Conservation (phyloP, 352 stramenopile genomes). For the Peronospora farinosa region DNA sequence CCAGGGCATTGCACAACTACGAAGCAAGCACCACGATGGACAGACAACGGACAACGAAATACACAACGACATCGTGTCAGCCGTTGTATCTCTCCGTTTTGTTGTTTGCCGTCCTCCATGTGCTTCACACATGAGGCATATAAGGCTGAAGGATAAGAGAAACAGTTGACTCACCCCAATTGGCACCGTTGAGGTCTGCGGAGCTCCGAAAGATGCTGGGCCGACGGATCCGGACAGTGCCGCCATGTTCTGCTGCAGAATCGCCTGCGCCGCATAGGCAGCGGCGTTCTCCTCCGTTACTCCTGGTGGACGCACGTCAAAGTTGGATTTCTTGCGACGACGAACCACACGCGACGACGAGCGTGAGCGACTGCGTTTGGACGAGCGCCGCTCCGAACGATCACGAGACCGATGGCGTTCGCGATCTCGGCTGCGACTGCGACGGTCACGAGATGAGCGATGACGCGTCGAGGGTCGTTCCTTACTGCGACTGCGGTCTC, state of each 20-base stretch:
- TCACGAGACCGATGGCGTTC: slow-evolving; percentile 29
- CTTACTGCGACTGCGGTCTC: slow-evolving; percentile 31
- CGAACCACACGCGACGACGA: slow-evolving; percentile 45
- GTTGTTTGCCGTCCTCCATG: slow-evolving; percentile 17
- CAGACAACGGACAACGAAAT: slow-evolving; percentile 53
- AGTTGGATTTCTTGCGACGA: slow-evolving; percentile 72
- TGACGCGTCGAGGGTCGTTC: slow-evolving; percentile 37
- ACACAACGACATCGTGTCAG: slow-evolving; percentile 42
- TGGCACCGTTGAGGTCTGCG: slow-evolving; percentile 17
- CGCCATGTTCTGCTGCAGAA: slow-evolving; percentile 81
- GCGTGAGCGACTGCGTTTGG: slow-evolving; percentile 36
- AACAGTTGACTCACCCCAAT: slow-evolving; percentile 22
- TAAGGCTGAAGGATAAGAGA: slow-evolving; percentile 1
- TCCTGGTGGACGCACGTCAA: slow-evolving; percentile 72
- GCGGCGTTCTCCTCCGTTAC: slow-evolving; percentile 81
- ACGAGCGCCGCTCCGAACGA: slow-evolving; percentile 35
- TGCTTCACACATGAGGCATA: slow-evolving; percentile 1
- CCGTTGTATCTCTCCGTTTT: slow-evolving; percentile 31
- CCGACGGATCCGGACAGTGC: slow-evolving; percentile 55
- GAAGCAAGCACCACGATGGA: slow-evolving; percentile 26
- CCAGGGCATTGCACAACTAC: slow-evolving; percentile 20
- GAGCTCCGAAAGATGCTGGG: slow-evolving; percentile 52
- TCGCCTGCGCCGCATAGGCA: slow-evolving; percentile 75
- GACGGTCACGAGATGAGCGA: slow-evolving; percentile 35
- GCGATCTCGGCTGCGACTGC: slow-evolving; percentile 38